Conservation (phyloP, 805 yeast species). For the Lipomyces anomalus region DNA sequence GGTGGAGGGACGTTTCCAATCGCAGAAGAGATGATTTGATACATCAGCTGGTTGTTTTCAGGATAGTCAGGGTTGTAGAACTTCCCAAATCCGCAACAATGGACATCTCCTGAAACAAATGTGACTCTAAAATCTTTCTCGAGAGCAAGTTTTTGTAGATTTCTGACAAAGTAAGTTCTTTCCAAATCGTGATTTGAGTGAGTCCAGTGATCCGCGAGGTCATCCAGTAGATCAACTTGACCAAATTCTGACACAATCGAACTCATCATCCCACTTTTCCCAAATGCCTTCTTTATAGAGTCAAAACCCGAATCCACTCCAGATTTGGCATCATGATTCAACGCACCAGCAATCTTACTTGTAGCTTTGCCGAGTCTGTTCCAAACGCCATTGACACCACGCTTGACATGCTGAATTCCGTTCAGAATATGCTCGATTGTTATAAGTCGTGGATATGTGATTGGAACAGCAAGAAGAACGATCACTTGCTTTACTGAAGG, state of each 20-base stretch:
- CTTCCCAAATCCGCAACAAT: constrained; percentile 77
- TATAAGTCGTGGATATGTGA: constrained; percentile 88
- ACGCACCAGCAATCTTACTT: constrained; percentile 49
- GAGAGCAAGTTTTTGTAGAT: constrained; percentile 62
- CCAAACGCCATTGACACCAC: constrained; percentile 22
- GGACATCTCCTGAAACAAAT: constrained; percentile 89
- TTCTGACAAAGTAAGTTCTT: constrained; percentile 61
- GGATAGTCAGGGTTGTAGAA: constrained; percentile 56
- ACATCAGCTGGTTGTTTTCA: constrained; percentile 52
- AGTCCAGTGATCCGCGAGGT: constrained; percentile 96
- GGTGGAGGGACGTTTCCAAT: constrained; percentile 93
- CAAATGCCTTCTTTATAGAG: constrained; percentile 31
- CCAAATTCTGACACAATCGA: constrained; percentile 90
- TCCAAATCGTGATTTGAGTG: constrained; percentile 79
- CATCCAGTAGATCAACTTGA: constrained; percentile 83
- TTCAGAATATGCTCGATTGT: constrained; percentile 78
- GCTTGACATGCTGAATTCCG: constrained; percentile 35
- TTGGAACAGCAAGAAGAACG: constrained; percentile 88
- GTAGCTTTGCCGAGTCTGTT: constrained; percentile 19
- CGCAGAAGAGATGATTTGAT: constrained; percentile 70
- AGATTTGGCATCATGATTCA: constrained; percentile 45
- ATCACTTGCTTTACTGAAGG: constrained; percentile 65
- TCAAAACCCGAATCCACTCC: constrained; percentile 20
- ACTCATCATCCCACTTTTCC: constrained; percentile 42
- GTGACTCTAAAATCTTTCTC: constrained; percentile 65